Evolutionary conservation across 805 yeast genomes (phyloP).

Genomic region (Naumovozyma baii): DNA sequence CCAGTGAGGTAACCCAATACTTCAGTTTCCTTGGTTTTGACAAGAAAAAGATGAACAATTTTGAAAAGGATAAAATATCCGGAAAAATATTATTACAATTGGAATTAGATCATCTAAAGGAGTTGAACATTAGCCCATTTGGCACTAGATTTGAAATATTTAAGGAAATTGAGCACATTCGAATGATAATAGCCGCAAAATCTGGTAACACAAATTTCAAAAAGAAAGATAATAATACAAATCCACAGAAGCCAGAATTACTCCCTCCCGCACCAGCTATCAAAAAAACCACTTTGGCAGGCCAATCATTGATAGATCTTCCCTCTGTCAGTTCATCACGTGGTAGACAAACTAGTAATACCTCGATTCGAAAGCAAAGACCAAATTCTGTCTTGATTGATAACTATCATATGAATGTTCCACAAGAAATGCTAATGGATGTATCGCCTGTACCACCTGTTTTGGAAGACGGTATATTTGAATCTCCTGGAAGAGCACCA

Average conservation of each 20-base stretch:
- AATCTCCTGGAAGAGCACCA: constrained; percentile 66
- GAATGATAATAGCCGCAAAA: constrained; percentile 12
- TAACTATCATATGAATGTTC: not conserved
- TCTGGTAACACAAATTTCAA: no score
- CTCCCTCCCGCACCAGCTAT: constrained; percentile 22
- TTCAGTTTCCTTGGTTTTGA: constrained; percentile 68
- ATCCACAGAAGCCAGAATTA: constrained; percentile 9
- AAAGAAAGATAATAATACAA: not conserved
- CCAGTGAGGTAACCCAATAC: constrained; percentile 72
- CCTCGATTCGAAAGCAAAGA: not conserved
- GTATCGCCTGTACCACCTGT: not conserved
- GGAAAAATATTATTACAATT: constrained; percentile 79
- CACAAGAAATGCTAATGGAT: constrained; percentile 1
- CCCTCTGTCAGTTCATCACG: not conserved
- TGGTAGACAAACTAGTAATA: not conserved
- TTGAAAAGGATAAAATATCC: constrained; percentile 76
- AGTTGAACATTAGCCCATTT: constrained; percentile 81
- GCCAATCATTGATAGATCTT: not conserved
- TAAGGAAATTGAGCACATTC: constrained; percentile 72
- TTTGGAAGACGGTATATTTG: constrained; percentile 27
- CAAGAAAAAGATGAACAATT: constrained; percentile 56
- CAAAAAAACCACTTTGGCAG: no score
- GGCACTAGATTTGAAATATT: constrained; percentile 90
- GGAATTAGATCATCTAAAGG: constrained; percentile 78
- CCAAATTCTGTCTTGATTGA: constrained; percentile 6